Evolutionary conservation across 2,329 filamentous ascomycete species (phyloP), one percentile per base, ranked within the genome.

Genomic region (Corynespora cassiicola): DNA sequence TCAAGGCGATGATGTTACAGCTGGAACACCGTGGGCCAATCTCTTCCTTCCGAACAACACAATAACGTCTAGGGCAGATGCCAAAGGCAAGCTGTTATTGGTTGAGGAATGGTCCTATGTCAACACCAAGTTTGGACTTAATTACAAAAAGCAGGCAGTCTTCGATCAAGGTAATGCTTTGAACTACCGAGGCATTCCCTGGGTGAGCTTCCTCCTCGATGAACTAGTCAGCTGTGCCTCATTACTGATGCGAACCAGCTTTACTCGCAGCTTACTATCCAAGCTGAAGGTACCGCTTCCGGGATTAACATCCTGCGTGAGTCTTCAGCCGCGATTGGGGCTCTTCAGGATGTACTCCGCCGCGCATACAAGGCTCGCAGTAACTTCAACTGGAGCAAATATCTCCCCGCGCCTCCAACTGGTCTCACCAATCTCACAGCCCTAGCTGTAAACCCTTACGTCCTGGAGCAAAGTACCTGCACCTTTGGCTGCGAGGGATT

Each of bases 81-180:
- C 47, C 1, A 62, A 56, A 15, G 54, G 50, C 10, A 65, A 68
- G 21, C 23, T 66, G 16, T 32, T 68, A n/a, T 37, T 68, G 1
- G 64, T 68, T 4, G 64, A 68, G 25, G 61, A 65, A 31, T 61
- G 60, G 60, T 42, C 51, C 2, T 68, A 65, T 35, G 38, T 56
- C 17, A 48, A 59, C 20, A 65, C 41, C 20, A 36, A 54, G 0
- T 28, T 42, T 7, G 61, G 63, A 0, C 28, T 64, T 8, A 44
- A 47, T 19, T 64, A 61, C 39, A 66, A 66, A 44, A 58, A 56
- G 22, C 48, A 58, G 26, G 62, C 58, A 2, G 45, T 68, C 10
- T 66, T 61, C 32, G 64, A 68, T 32, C 63, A 66, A 42, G 64
- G 60, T 3, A 63, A 61, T 31, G 63, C 62, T 7, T 39, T 68